Percentiles rank a stretch among this genome's conserved stretches.
phyloP scores from a whole-genome alignment of 257 asterid genomes.

The Paraleonurus japonicus region DNA sequence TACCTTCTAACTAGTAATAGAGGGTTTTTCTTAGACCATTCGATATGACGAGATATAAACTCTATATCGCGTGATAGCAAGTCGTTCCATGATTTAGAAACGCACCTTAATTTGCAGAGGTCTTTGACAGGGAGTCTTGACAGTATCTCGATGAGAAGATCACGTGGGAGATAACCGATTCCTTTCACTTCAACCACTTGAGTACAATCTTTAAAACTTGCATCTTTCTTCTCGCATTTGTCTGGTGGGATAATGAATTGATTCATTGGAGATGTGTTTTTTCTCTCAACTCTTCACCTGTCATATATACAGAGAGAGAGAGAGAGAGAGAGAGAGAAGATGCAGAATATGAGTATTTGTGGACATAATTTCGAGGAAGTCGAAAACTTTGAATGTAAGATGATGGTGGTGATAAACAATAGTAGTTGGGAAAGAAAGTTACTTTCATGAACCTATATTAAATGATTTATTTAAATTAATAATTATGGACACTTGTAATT shows the following conservation, averaged over 20 bases:
- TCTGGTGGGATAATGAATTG: background rate
- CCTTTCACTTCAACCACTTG: slow-evolving; percentile 25
- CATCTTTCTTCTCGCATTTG: background rate
- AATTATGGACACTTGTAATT: background rate
- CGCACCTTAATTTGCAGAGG: slow-evolving; percentile 44
- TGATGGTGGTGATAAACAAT: background rate
- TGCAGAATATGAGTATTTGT: background rate
- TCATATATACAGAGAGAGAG: background rate
- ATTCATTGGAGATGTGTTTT: slow-evolving; percentile 12
- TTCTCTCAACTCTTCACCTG: background rate
- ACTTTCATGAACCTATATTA: background rate
- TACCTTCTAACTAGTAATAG: slow-evolving; percentile 34
- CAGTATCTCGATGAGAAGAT: slow-evolving; percentile 39
- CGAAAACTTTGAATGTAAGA: slow-evolving; percentile 3
- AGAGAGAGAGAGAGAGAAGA: background rate
- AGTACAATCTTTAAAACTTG: background rate
- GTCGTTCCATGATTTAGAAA: slow-evolving; percentile 41
- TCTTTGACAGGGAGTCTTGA: slow-evolving; percentile 36
- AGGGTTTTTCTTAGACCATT: slow-evolving; percentile 36
- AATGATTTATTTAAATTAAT: background rate
- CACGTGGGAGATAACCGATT: slow-evolving; percentile 34
- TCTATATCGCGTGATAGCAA: slow-evolving; percentile 32
- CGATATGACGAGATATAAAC: slow-evolving; percentile 30
- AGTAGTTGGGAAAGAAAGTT: slow-evolving; percentile 12
- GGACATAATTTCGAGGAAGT: slow-evolving; percentile 16